These are phyloP conservation scores for Tricholoma sp. DNA, from an alignment of 768 basidiomycete species.

Conservation along the genomic window DNA sequence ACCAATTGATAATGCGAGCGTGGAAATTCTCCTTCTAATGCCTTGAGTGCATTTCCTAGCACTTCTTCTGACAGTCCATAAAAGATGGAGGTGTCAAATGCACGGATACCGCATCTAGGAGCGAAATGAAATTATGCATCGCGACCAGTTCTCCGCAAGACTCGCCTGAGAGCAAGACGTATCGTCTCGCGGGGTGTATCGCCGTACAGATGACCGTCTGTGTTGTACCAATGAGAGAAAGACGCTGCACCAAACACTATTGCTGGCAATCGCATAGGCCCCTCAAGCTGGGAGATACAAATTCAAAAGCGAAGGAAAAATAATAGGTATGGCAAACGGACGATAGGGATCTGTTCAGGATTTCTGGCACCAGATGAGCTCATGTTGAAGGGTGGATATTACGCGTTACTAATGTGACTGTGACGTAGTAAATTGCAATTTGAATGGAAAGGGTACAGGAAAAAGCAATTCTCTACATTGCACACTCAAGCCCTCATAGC, in stretches of 20 bases:
- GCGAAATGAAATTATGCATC: slow-evolving; percentile 1
- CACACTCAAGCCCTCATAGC: slow-evolving; percentile 34
- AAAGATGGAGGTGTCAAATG: slow-evolving; percentile 79
- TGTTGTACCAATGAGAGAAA: slow-evolving; percentile 65
- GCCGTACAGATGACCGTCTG: slow-evolving; percentile 50
- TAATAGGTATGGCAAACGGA: slow-evolving; percentile 29
- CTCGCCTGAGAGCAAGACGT: slow-evolving; percentile 71
- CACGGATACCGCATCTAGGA: slow-evolving; percentile 69
- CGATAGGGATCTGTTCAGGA: slow-evolving; percentile 27
- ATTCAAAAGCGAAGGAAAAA: neutral
- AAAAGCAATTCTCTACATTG: slow-evolving; percentile 1
- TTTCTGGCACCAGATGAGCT: slow-evolving; percentile 11
- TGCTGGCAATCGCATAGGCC: slow-evolving; percentile 33
- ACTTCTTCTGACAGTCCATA: slow-evolving; percentile 80
- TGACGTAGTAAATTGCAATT: neutral
- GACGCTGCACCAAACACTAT: slow-evolving; percentile 71
- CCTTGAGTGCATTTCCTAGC: slow-evolving; percentile 58
- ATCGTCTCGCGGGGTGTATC: slow-evolving; percentile 58
- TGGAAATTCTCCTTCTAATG: slow-evolving; percentile 64
- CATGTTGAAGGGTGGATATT: neutral
- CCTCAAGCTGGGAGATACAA: slow-evolving; percentile 18
- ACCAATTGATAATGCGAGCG: slow-evolving; percentile 75
- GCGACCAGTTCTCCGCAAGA: neutral
- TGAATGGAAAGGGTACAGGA: neutral
- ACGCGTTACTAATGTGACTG: neutral